Conservation (phyloP, 2,329 filamentous ascomycete genomes). For the Xylariaceae sp. region DNA sequence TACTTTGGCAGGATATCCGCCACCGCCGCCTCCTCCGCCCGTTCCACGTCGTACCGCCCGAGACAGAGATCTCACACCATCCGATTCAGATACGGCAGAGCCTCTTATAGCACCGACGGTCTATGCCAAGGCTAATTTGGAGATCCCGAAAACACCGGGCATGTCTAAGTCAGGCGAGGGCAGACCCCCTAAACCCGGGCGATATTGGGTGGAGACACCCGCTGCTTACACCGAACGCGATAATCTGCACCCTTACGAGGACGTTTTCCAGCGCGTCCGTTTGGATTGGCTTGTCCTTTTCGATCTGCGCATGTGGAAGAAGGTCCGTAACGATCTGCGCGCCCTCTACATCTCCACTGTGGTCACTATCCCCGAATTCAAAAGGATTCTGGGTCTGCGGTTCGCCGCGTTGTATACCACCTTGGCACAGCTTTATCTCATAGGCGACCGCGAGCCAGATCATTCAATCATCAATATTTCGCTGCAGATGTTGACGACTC, state of each 20-base stretch:
- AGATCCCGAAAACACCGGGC: constrained; percentile 78
- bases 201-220: constrained; percentile 84
- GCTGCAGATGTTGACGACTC: constrained; percentile 91
- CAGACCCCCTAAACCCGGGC: constrained; percentile 57
- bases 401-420: constrained; percentile 94
- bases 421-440: constrained; percentile 87
- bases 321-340: constrained; percentile 80
- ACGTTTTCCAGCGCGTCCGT: constrained; percentile 82
- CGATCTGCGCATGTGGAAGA: constrained; percentile 95
- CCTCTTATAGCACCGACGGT: constrained; percentile 57
- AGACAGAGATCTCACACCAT: constrained; percentile 61
- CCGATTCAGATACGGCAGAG: constrained; percentile 67
- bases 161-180: constrained; percentile 37
- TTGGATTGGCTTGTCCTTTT: constrained; percentile 94
- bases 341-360: constrained; percentile 96
- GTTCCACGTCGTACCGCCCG: constrained; percentile 41
- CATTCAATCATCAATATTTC: constrained; percentile 98
- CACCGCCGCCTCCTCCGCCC: constrained; percentile 61
- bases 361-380: constrained; percentile 92
- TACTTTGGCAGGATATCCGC: constrained; percentile 69
- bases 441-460: constrained; percentile 92
- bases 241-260: constrained; percentile 67
- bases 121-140: constrained; percentile 59
- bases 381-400: constrained; percentile 84
- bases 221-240: constrained; percentile 59